Conservation (phyloP, 2,329 filamentous ascomycete genomes). For the Myriosclerotinia duriaeana region DNA sequence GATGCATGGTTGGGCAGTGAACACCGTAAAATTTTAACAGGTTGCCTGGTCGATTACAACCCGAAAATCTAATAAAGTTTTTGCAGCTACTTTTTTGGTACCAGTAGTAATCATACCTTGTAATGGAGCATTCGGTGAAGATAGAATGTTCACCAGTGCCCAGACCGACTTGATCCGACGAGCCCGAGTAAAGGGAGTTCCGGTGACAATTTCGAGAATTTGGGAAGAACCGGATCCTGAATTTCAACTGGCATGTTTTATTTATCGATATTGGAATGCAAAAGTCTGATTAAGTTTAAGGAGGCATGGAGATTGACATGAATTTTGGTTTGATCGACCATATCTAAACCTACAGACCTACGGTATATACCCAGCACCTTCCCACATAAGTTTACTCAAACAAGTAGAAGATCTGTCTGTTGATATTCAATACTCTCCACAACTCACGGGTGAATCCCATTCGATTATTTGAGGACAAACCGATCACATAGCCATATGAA, state of each 20-base stretch:
- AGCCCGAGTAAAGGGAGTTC: background rate
- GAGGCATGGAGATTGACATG: background rate
- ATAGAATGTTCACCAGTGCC: background rate
- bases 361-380: constrained; percentile 1
- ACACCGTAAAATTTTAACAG: background rate
- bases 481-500: background rate
- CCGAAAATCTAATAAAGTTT: constrained; percentile 7
- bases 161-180: no score
- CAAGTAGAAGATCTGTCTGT: constrained; percentile 10
- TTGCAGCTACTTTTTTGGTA: background rate
- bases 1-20: background rate
- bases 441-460: constrained; percentile 7
- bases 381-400: background rate
- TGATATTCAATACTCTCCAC: constrained; percentile 8
- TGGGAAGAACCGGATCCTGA: background rate
- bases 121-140: background rate
- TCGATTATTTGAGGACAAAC: background rate
- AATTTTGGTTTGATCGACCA: background rate
- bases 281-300: no score
- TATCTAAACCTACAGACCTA: background rate
- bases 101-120: background rate
- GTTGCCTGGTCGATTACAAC: constrained; percentile 9
- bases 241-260: no score
- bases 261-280: no score
- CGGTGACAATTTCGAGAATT: background rate